Evolutionary conservation across 352 stramenopile species (phyloP).

Genomic region (Phytophthora capsici): DNA sequence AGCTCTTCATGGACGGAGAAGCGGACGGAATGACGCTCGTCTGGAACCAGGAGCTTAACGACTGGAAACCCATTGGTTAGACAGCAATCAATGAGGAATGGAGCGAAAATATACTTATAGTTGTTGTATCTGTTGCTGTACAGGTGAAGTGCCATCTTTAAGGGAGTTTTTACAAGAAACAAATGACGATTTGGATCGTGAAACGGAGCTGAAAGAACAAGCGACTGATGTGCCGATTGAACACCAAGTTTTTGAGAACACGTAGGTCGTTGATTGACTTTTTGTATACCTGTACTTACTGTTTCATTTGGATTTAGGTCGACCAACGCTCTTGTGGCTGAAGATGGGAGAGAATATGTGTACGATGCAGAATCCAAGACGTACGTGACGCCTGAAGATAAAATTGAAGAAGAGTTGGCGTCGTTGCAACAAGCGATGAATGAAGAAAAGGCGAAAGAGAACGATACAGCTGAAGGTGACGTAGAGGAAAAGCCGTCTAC

Average conservation of each 20-base stretch:
- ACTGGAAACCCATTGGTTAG: constrained; percentile 67
- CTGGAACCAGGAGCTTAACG: constrained; percentile 56
- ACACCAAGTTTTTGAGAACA: constrained; percentile 65
- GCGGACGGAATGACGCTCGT: constrained; percentile 80
- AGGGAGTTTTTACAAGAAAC: constrained; percentile 80
- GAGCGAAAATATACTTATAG: not conserved
- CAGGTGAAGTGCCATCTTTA: constrained; percentile 60
- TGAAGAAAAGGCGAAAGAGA: not conserved
- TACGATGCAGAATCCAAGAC: constrained; percentile 73
- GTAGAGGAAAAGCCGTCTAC: not conserved
- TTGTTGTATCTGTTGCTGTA: constrained; percentile 5
- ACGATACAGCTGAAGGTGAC: too few species aligned
- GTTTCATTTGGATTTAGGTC: constrained; percentile 25
- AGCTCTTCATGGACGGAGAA: constrained; percentile 67
- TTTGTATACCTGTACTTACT: not conserved
- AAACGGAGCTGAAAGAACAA: constrained; percentile 55
- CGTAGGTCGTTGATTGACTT: constrained; percentile 28
- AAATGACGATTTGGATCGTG: constrained; percentile 65
- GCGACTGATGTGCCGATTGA: constrained; percentile 43
- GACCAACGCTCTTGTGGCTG: constrained; percentile 57
- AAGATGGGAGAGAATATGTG: constrained; percentile 75
- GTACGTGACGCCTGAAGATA: constrained; percentile 74
- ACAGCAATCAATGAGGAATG: not conserved
- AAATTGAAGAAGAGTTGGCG: constrained; percentile 75
- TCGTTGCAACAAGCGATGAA: constrained; percentile 56